phyloP scores from a whole-genome alignment of 805 yeast species.

The Nakazawaea holstii region DNA sequence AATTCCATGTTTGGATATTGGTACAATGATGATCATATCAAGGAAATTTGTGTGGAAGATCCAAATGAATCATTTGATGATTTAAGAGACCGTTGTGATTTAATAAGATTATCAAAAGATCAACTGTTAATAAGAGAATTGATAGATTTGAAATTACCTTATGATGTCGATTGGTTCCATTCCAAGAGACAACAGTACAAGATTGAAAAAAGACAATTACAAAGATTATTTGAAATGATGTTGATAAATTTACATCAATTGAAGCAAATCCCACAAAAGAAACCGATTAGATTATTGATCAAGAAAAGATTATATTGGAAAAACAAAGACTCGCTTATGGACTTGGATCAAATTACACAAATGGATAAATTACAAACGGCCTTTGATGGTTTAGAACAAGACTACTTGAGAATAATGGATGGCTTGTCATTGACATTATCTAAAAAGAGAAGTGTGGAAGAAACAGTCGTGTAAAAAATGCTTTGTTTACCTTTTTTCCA shows the following conservation, averaged over 20 bases:
- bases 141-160: slow-evolving; percentile 19
- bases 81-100: slow-evolving; percentile 78
- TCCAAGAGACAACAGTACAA: slow-evolving; percentile 39
- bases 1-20: slow-evolving; percentile 48
- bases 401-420: slow-evolving; percentile 55
- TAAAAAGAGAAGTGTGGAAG: slow-evolving; percentile 1
- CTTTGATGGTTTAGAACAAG: slow-evolving; percentile 61
- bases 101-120: slow-evolving; percentile 38
- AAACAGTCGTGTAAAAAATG: not conserved
- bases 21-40: slow-evolving; percentile 43
- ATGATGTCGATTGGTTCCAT: slow-evolving; percentile 32
- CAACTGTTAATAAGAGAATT: slow-evolving; percentile 25
- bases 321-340: slow-evolving; percentile 72
- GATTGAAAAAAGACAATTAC: slow-evolving; percentile 73
- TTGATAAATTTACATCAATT: slow-evolving; percentile 32
- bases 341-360: slow-evolving; percentile 57
- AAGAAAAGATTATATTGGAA: slow-evolving; percentile 73
- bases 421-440: slow-evolving; percentile 18
- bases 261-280: slow-evolving; percentile 21
- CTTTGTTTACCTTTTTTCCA: too few species aligned
- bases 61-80: slow-evolving; percentile 93
- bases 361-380: slow-evolving; percentile 74
- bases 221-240: slow-evolving; percentile 73
- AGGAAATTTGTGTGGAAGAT: slow-evolving; percentile 86
- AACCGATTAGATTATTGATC: slow-evolving; percentile 51